These are phyloP conservation scores for Artemisia argyi DNA, from an alignment of 129 eudicot species.

Conservation along the genomic window DNA sequence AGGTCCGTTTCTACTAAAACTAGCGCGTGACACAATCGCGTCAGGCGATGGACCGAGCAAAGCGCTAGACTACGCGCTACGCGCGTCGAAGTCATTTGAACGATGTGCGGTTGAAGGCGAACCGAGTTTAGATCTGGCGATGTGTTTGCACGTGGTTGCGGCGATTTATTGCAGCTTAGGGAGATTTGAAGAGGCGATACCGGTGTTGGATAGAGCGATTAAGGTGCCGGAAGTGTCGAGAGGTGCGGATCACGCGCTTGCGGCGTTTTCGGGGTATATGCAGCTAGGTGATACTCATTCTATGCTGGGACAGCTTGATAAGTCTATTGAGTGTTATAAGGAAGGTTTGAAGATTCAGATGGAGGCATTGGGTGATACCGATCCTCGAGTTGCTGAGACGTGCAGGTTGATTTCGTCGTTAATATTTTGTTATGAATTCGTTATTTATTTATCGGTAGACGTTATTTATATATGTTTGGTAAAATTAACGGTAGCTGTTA, in stretches of 20 bases:
- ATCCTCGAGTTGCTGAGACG: constrained; percentile 97
- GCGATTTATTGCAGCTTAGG: constrained; percentile 97
- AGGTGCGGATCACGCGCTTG: constrained; percentile 95
- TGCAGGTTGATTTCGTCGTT: constrained; percentile 57
- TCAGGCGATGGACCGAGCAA: constrained; percentile 92
- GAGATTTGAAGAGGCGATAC: constrained; percentile 90
- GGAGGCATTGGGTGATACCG: constrained; percentile 87
- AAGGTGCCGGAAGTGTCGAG: constrained; percentile 71
- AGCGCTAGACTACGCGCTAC: constrained; percentile 86
- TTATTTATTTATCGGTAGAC: background rate
- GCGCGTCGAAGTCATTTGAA: constrained; percentile 90
- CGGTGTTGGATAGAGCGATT: constrained; percentile 91
- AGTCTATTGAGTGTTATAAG: constrained; percentile 80
- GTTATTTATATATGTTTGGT: background rate
- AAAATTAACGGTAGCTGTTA: no score
- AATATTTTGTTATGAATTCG: background rate
- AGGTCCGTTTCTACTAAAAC: constrained; percentile 83
- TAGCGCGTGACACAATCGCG: constrained; percentile 93
- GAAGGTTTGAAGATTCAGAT: constrained; percentile 89
- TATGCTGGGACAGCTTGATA: constrained; percentile 91
- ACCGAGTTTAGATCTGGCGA: constrained; percentile 90
- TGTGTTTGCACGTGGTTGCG: constrained; percentile 97
- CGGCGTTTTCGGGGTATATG: constrained; percentile 94
- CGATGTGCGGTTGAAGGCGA: constrained; percentile 71
- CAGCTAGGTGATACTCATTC: constrained; percentile 95